These are phyloP conservation scores for Eucalyptus coolabah DNA, from an alignment of 345 rosid species.

Conservation along the genomic window DNA sequence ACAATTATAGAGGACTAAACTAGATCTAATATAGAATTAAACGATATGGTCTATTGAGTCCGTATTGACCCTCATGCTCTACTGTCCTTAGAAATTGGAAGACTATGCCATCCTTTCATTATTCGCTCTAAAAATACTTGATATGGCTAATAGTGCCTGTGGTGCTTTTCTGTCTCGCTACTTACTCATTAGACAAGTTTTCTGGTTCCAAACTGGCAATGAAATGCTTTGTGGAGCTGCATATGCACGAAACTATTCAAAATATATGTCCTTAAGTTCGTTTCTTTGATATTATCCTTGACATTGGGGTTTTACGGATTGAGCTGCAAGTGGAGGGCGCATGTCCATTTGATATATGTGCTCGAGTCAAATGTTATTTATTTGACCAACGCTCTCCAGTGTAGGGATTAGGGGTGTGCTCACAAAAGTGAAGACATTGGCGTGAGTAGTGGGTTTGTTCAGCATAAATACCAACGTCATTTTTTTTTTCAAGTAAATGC, in stretches of 20 bases:
- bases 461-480: neutral
- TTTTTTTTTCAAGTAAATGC: neutral
- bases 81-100: neutral
- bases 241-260: neutral
- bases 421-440: slow-evolving; percentile 40
- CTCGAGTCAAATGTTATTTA: slow-evolving; percentile 27
- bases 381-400: slow-evolving; percentile 45
- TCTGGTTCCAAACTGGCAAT: neutral
- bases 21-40: neutral
- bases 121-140: neutral
- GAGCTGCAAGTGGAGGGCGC: neutral
- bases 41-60: neutral
- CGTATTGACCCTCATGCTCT: neutral
- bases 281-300: neutral
- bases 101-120: neutral
- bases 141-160: neutral
- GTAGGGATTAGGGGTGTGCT: slow-evolving; percentile 45
- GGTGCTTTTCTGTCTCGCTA: neutral
- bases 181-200: neutral
- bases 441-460: neutral
- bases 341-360: slow-evolving; percentile 50
- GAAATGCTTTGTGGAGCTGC: neutral
- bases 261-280: too few species aligned
- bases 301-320: neutral
- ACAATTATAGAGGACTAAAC: neutral